These are phyloP conservation scores for Puccinellia tenuiflora DNA, from an alignment of 176 grass and related monocot species.

Conservation along the genomic window DNA sequence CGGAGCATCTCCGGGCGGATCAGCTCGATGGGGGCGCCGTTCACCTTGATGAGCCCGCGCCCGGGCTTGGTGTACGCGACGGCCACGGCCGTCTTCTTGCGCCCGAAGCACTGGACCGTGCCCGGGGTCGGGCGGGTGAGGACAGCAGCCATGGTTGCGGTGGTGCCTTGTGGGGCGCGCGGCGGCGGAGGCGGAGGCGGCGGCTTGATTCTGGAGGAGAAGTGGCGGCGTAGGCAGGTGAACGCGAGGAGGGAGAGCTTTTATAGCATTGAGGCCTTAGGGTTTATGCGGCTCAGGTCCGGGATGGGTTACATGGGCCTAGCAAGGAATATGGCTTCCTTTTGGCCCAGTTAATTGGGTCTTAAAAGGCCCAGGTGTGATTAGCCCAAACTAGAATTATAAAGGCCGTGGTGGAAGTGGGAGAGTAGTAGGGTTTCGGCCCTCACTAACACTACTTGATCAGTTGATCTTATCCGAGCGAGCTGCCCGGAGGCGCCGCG, in stretches of 20 bases:
- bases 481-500: conserved; percentile 6
- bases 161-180: neutral
- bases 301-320: neutral
- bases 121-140: conserved; percentile 25
- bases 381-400: neutral
- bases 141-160: conserved; percentile 8
- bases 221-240: neutral
- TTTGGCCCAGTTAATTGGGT: neutral
- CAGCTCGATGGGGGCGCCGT: conserved; percentile 73
- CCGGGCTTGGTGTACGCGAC: conserved; percentile 63
- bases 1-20: conserved; percentile 65
- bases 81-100: conserved; percentile 73
- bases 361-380: neutral
- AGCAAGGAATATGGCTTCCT: neutral
- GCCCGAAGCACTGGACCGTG: conserved; percentile 68
- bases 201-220: neutral
- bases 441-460: conserved; percentile 30
- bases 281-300: conserved; percentile 22
- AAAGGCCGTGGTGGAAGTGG: neutral
- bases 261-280: conserved; percentile 8
- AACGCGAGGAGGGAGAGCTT: neutral
- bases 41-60: conserved; percentile 77
- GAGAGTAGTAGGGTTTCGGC: conserved; percentile 14
- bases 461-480: conserved; percentile 44
- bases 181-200: neutral